These are phyloP conservation scores for Oryza australiensis DNA, from an alignment of 176 grass and related monocot species.

Conservation along the genomic window DNA sequence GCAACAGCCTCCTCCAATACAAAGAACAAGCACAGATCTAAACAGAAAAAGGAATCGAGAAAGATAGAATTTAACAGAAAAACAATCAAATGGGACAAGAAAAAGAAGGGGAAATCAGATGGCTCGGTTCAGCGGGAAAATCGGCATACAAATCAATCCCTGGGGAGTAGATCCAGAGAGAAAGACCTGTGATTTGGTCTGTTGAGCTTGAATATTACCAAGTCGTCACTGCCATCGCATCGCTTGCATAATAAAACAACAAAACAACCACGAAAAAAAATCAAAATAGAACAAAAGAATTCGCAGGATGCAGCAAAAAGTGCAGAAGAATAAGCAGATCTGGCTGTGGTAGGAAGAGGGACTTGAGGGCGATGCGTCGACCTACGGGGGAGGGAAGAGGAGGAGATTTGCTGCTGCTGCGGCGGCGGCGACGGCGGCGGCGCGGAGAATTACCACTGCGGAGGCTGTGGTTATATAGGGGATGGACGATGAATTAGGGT, in stretches of 20 bases:
- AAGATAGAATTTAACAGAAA: not conserved
- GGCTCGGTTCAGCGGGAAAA: slow-evolving; percentile 89
- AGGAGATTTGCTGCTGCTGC: not conserved
- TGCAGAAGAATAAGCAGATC: not conserved
- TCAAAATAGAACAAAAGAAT: not conserved
- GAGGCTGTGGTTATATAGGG: slow-evolving; percentile 35
- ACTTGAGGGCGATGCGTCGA: too few relatives aligned
- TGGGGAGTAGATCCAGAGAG: slow-evolving; percentile 1
- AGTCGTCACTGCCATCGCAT: slow-evolving; percentile 69
- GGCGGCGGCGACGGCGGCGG: not conserved
- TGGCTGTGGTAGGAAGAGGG: not conserved
- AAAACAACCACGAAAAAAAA: not conserved
- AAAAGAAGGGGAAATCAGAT: not conserved
- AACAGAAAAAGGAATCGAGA: too few relatives aligned
- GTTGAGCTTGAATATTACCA: slow-evolving; percentile 88
- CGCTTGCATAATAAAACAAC: too few relatives aligned
- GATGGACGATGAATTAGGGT: slow-evolving; percentile 32
- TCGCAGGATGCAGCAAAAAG: not conserved
- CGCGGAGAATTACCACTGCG: fast-evolving
- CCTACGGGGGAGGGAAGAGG: too few relatives aligned
- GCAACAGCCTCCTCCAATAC: slow-evolving; percentile 36
- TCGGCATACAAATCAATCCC: slow-evolving; percentile 86
- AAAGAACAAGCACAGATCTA: not conserved
- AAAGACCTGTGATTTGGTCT: slow-evolving; percentile 84
- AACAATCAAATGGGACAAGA: fast-evolving